Conservation (phyloP, 495 filamentous ascomycete species). For the Talaromyces stipitatus region DNA sequence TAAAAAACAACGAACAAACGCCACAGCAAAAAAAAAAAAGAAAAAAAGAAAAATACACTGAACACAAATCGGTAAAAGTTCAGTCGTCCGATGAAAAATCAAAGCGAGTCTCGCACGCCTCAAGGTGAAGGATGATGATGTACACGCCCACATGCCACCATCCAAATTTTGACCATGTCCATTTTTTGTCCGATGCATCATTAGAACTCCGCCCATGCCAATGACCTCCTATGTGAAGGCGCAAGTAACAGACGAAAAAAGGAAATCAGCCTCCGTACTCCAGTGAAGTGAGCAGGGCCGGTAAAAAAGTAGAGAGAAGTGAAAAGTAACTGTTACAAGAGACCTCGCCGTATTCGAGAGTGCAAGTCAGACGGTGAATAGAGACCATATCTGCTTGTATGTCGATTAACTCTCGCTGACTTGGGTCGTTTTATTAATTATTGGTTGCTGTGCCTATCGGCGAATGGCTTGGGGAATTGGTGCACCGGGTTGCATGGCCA, state of each 20-base stretch:
- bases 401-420: background rate
- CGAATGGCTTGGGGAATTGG: constrained; percentile 35
- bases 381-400: background rate
- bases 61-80: constrained; percentile 7
- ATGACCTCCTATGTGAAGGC: constrained; percentile 15
- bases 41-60: constrained; percentile 6
- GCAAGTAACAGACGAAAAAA: constrained; percentile 13
- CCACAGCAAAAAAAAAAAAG: constrained; percentile 1
- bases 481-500: constrained; percentile 34
- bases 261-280: constrained; percentile 11
- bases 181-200: constrained; percentile 37
- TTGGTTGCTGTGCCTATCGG: background rate
- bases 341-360: background rate
- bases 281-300: constrained; percentile 9
- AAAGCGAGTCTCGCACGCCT: constrained; percentile 20
- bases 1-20: constrained; percentile 3
- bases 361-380: background rate
- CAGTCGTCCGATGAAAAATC: background rate
- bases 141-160: constrained; percentile 22
- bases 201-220: constrained; percentile 39
- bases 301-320: background rate
- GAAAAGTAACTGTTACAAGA: constrained; percentile 1
- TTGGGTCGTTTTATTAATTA: background rate
- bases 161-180: constrained; percentile 22
- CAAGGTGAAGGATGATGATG: constrained; percentile 19